Conservation (phyloP, 805 yeast genomes). For the Grigorovia transvaalensis region DNA sequence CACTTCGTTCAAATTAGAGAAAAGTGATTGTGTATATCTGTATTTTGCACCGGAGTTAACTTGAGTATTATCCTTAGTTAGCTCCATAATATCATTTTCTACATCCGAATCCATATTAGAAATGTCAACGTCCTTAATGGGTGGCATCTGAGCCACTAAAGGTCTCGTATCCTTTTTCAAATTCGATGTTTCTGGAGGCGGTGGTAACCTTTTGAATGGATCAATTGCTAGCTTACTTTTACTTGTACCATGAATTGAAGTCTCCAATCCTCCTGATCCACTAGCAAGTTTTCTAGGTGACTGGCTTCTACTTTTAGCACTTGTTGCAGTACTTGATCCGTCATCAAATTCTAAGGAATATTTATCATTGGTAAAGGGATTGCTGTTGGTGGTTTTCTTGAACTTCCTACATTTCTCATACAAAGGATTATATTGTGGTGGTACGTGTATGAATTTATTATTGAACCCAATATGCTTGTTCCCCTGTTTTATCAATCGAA, state of each 20-base stretch:
- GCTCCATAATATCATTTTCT: slow-evolving; percentile 13
- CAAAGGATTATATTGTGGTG: slow-evolving; percentile 25
- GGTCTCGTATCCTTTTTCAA: slow-evolving; percentile 8
- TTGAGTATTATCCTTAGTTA: slow-evolving; percentile 23
- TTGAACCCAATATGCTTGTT: slow-evolving; percentile 14
- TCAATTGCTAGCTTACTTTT: background rate
- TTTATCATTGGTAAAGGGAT: background rate
- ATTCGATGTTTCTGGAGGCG: slow-evolving; percentile 18
- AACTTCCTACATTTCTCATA: slow-evolving; percentile 4
- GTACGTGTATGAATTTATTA: slow-evolving; percentile 21
- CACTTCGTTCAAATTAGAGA: slow-evolving; percentile 26
- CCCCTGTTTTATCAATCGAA: slow-evolving; percentile 11
- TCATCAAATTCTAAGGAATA: background rate
- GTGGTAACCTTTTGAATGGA: slow-evolving; percentile 13
- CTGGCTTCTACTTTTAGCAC: slow-evolving; percentile 9
- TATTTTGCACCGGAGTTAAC: slow-evolving; percentile 23
- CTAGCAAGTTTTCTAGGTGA: slow-evolving; percentile 2
- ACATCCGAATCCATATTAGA: slow-evolving; percentile 11
- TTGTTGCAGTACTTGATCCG: background rate
- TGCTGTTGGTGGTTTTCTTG: background rate
- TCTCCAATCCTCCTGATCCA: background rate
- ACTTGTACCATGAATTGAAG: background rate
- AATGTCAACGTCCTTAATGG: slow-evolving; percentile 18
- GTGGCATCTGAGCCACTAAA: slow-evolving; percentile 9
- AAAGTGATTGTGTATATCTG: slow-evolving; percentile 25